These are phyloP conservation scores for Aspergillus pseudoterreus DNA, from an alignment of 2,329 filamentous ascomycete genomes.

Conservation along the genomic window DNA sequence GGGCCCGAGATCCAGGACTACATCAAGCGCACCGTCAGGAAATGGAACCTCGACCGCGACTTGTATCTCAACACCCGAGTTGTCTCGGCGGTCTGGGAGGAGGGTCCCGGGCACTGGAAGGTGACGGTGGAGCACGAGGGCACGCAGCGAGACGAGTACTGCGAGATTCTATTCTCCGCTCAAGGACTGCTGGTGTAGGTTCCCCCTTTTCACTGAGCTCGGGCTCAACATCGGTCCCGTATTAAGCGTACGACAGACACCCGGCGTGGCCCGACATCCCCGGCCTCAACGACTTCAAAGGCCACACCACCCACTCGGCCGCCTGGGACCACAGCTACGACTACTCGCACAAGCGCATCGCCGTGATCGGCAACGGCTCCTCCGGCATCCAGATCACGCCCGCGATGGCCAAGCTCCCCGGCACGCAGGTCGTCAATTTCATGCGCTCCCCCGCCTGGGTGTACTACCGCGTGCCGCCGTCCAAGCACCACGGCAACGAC, in stretches of 20 bases:
- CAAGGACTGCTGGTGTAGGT: conserved; percentile 18
- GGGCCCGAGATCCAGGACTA: conserved; percentile 43
- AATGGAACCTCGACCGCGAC: conserved; percentile 33
- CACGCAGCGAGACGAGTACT: conserved; percentile 23
- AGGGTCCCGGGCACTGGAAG: conserved; percentile 32
- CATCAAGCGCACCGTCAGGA: conserved; percentile 38
- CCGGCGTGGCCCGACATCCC: conserved; percentile 24
- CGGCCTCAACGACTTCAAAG: conserved; percentile 25
- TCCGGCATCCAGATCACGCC: conserved; percentile 38
- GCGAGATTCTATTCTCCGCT: conserved; percentile 37
- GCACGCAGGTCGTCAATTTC: conserved; percentile 26
- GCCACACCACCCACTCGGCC: conserved; percentile 29
- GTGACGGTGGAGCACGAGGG: conserved; percentile 28
- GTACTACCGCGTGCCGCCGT: conserved; percentile 16
- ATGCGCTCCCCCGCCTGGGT: conserved; percentile 29
- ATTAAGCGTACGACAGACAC: conserved; percentile 5
- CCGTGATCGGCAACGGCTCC: conserved; percentile 22
- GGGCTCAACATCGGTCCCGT: background rate
- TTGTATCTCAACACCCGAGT: conserved; percentile 38
- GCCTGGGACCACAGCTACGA: conserved; percentile 26
- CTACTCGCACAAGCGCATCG: conserved; percentile 18
- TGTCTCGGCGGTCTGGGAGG: conserved; percentile 37
- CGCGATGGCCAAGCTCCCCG: conserved; percentile 17
- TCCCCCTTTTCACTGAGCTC: background rate
- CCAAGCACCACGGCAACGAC: conserved; percentile 20